Conservation (phyloP, 495 filamentous ascomycete genomes). For the Immersiella caudata region DNA sequence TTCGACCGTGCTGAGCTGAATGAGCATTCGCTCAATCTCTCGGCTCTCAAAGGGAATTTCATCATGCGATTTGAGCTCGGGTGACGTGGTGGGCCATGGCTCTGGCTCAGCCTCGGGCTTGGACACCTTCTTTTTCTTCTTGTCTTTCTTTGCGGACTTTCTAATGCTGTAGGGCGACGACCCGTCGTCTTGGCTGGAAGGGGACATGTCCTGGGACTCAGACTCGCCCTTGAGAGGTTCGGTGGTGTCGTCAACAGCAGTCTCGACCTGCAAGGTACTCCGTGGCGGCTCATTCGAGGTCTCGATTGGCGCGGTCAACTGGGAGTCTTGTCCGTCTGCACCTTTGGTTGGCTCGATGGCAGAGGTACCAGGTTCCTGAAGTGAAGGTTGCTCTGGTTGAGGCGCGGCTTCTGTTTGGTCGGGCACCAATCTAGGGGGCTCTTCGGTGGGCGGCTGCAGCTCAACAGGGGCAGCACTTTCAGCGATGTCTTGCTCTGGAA, state of each 20-base stretch:
- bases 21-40: conserved; percentile 27
- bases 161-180: conserved; percentile 33
- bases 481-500: not conserved
- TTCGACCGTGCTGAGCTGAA: conserved; percentile 35
- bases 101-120: conserved; percentile 23
- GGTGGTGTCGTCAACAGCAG: not conserved
- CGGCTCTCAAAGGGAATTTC: conserved; percentile 24
- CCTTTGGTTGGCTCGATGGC: conserved; percentile 13
- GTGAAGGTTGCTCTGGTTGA: not conserved
- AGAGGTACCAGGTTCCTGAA: conserved; percentile 4
- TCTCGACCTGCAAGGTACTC: conserved; percentile 15
- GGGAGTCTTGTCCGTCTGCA: conserved; percentile 1
- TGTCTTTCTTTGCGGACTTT: conserved; percentile 25
- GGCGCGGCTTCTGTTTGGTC: conserved; percentile 9
- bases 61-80: conserved; percentile 18
- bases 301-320: conserved; percentile 13
- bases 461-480: not conserved
- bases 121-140: conserved; percentile 35
- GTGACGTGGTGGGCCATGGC: conserved; percentile 30
- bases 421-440: not conserved
- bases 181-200: conserved; percentile 21
- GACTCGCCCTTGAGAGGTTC: conserved; percentile 12
- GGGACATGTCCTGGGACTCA: conserved; percentile 22
- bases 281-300: conserved; percentile 19
- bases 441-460: not conserved